Conservation (phyloP, 202 grass and related monocot species). For the Saccharum hybrid region DNA sequence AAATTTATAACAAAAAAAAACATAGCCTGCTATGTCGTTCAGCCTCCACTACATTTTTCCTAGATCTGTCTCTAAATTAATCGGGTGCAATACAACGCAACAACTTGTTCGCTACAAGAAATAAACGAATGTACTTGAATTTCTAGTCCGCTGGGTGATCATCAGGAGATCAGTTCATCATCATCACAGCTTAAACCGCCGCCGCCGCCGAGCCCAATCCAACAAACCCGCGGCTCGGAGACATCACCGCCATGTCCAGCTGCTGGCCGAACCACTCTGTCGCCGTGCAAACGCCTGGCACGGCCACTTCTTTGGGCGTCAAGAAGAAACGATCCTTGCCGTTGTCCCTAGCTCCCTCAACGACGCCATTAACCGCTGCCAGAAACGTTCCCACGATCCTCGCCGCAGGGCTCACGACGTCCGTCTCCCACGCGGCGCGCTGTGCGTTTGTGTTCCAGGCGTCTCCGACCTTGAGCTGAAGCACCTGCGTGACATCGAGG, state of each 20-base stretch:
- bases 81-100: background rate
- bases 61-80: background rate
- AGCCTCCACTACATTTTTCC: too few species aligned
- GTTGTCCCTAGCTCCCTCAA: background rate
- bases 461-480: constrained; percentile 24
- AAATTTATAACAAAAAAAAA: too few species aligned
- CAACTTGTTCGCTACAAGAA: background rate
- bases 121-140: background rate
- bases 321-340: background rate
- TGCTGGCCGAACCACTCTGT: background rate
- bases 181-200: constrained; percentile 1
- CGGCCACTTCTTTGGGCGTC: background rate
- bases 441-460: background rate
- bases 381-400: constrained; percentile 38
- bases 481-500: constrained; percentile 49
- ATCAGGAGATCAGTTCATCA: background rate
- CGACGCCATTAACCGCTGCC: background rate
- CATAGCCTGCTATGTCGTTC: too few species aligned
- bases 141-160: background rate
- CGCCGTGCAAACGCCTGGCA: background rate
- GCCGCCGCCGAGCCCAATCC: background rate
- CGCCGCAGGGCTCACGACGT: constrained; percentile 34
- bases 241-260: background rate
- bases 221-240: background rate
- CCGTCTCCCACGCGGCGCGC: constrained; percentile 50